These are phyloP conservation scores for Spiromastix sp. DNA, from an alignment of 2,329 filamentous ascomycete genomes.

Conservation along the genomic window DNA sequence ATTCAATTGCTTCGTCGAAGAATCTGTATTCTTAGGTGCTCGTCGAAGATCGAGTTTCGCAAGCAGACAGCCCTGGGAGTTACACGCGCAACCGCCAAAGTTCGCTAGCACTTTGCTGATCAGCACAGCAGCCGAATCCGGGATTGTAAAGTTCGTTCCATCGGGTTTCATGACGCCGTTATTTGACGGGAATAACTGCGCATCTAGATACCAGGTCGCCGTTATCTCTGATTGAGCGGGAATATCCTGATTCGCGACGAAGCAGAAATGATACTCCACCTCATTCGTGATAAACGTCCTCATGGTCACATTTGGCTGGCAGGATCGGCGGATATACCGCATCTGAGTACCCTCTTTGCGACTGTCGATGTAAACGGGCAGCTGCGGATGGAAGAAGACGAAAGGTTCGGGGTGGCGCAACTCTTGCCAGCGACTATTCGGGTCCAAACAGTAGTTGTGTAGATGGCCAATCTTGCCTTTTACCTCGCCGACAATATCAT, in stretches of 20 bases:
- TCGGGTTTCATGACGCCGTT: conserved; percentile 34
- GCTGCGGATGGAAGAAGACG: conserved; percentile 75
- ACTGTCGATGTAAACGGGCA: conserved; percentile 90
- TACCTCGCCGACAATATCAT: conserved; percentile 57
- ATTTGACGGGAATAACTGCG: conserved; percentile 26
- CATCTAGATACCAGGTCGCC: conserved; percentile 38
- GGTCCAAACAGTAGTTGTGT: conserved; percentile 58
- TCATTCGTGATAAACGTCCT: conserved; percentile 74
- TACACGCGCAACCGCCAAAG: conserved; percentile 41
- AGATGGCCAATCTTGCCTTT: conserved; percentile 68
- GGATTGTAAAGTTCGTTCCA: conserved; percentile 24
- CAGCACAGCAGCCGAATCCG: conserved; percentile 33
- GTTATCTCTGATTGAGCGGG: conserved; percentile 42
- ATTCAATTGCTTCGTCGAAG: conserved; percentile 30
- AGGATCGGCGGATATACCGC: conserved; percentile 86
- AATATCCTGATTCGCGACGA: conserved; percentile 73
- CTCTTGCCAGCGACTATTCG: conserved; percentile 58
- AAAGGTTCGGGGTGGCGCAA: conserved; percentile 53
- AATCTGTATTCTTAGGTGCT: conserved; percentile 23
- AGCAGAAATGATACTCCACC: conserved; percentile 83
- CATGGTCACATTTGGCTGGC: conserved; percentile 76
- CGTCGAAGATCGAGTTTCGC: conserved; percentile 34
- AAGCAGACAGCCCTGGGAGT: conserved; percentile 29
- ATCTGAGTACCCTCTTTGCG: conserved; percentile 75
- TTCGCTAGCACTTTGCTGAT: conserved; percentile 39